These are phyloP conservation scores for Aspergillus cejpii DNA, from an alignment of 2,329 filamentous ascomycete species.

Conservation along the genomic window DNA sequence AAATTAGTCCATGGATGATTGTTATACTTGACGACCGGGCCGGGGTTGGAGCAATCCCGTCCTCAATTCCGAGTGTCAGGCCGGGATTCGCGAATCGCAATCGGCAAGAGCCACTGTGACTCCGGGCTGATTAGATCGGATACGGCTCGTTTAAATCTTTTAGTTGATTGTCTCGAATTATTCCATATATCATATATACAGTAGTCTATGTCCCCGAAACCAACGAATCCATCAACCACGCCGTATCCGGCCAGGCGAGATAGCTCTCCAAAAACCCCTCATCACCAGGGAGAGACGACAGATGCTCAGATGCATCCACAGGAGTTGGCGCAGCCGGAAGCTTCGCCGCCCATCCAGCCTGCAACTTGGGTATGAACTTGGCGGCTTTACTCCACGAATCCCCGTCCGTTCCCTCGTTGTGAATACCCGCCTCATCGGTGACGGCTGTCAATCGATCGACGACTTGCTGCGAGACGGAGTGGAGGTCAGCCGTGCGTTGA, in stretches of 20 bases:
- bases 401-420: background rate
- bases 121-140: too few species aligned
- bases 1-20: background rate
- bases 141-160: too few species aligned
- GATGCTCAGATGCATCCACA: background rate
- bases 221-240: constrained; percentile 3
- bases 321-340: background rate
- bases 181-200: too few species aligned
- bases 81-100: too few species aligned
- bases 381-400: background rate
- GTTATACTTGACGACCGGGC: background rate
- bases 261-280: constrained; percentile 5
- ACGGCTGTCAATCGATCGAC: constrained; percentile 11
- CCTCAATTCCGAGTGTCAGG: background rate
- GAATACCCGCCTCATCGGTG: constrained; percentile 3
- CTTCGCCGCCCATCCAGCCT: constrained; percentile 2
- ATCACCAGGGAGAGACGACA: background rate
- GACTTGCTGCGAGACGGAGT: constrained; percentile 30
- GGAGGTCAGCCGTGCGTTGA: constrained; percentile 33
- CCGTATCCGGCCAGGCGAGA: constrained; percentile 2
- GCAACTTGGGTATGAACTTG: background rate
- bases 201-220: background rate
- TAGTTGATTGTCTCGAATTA: too few species aligned
- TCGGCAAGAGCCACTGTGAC: too few species aligned
- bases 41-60: background rate